These are phyloP conservation scores for Candida multigemmis DNA, from an alignment of 805 yeast species.

Conservation along the genomic window DNA sequence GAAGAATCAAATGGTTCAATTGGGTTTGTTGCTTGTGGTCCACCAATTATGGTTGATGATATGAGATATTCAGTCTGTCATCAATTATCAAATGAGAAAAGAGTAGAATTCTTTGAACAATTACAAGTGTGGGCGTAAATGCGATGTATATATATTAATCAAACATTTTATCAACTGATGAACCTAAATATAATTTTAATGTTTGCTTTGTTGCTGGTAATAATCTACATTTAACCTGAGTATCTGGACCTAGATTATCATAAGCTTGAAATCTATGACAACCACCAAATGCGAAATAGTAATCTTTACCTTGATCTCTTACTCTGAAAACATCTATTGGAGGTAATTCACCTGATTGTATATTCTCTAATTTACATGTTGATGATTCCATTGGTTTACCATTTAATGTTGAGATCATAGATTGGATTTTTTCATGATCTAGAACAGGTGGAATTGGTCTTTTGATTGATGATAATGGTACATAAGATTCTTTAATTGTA, in stretches of 20 bases:
- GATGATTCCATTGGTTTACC: slow-evolving; percentile 58
- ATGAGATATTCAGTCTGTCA: slow-evolving; percentile 39
- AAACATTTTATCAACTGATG: slow-evolving; percentile 49
- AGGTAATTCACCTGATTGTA: slow-evolving; percentile 59
- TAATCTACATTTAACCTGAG: slow-evolving; percentile 54
- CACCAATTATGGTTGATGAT: slow-evolving; percentile 47
- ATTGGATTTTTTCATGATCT: slow-evolving; percentile 62
- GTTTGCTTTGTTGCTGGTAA: slow-evolving; percentile 71
- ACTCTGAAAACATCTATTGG: slow-evolving; percentile 74
- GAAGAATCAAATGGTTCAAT: slow-evolving; percentile 31
- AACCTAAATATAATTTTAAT: slow-evolving; percentile 61
- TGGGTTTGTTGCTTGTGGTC: slow-evolving; percentile 59
- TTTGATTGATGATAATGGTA: slow-evolving; percentile 60
- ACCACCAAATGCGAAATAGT: slow-evolving; percentile 83
- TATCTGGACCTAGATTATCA: slow-evolving; percentile 40
- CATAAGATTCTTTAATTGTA: slow-evolving; percentile 40
- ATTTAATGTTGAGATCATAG: slow-evolving; percentile 66
- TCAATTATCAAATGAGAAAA: slow-evolving; percentile 29
- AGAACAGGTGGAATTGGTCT: slow-evolving; percentile 84
- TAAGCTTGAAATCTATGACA: slow-evolving; percentile 88
- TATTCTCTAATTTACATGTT: slow-evolving; percentile 45
- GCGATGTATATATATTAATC: slow-evolving; percentile 1
- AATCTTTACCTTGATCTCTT: slow-evolving; percentile 48
- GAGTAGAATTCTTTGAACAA: slow-evolving; percentile 69
- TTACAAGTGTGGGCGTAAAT: slow-evolving; percentile 55